Base-by-base conservation (phyloP, 202 grass and related monocot genomes). In the Setaria italica region DNA sequence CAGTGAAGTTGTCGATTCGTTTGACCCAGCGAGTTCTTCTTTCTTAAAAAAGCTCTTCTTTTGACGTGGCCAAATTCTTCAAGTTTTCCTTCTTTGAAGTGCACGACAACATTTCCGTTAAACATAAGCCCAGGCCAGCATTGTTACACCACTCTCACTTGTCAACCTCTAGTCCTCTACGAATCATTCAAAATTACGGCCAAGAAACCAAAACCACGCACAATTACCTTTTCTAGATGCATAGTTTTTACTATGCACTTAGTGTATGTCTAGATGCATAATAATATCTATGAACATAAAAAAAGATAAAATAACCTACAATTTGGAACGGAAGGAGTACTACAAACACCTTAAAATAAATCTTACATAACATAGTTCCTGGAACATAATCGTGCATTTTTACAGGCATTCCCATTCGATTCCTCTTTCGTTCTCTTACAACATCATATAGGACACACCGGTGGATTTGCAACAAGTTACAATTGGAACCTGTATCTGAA, bases 401-500 rank as follows among this genome's bases (percentile, higher is more conserved):
- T 74, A 19, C 13, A 70, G 6, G 32, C 33, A 58, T 71, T 0
- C 48, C 1, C 65, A 46, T 58, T 58, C 35, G 66, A 46, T 71
- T 71, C 21, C 35, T 70, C 11, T 20, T 67, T 15, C 17, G 1
- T 5, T 14, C 6, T 48, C 3, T 49, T 68, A 25, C 14, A 55
- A 60, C 10, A 70, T 37, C 62, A 47, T 33, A 42, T 6, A n/a
- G 5, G 35, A 34, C 46, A 58, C 51, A 33, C 7, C 11, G 4
- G 35, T 35, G 6, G 49, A 77, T 63, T 11, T 56, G 63, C 64
- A 34, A n/a, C 34, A 13, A 34, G 70, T 10, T 57, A 45, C 33
- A 13, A 13, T 4, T 37, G 32, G 68, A 55, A 43, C 15, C 62
- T 73, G 15, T 64, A 79, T 71, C 65, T 71, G 34, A 86, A 14